Base-by-base conservation (phyloP, 768 basidiomycete genomes). In the Termitomyces sp. region DNA sequence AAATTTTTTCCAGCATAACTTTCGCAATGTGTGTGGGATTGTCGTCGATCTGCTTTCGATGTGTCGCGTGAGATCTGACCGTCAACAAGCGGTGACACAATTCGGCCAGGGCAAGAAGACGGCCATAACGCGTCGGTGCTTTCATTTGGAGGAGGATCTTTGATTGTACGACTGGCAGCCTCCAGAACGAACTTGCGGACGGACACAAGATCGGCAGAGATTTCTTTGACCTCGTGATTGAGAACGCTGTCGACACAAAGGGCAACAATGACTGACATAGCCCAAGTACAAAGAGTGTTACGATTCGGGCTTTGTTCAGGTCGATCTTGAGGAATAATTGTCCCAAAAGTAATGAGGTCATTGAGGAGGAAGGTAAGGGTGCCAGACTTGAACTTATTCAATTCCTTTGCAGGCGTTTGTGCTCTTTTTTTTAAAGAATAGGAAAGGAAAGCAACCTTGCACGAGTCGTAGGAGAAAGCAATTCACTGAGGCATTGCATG, bases 1-100 rank as follows among this genome's bases (percentile, higher is more conserved):
- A 95, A 68, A 91, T 92, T 77, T 98, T 98, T 79, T 99, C 97
- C 53, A 99, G 75, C 97, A 99, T 99, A 62, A 95, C 83, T 76
- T 98, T 98, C 23, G 96, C 94, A 55, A 98, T 82, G 61, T 97
- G 95, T 8, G 95, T 88, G 4, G 89, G 88, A n/a, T 81, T 81
- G 52, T 94, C 96, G 49, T 85, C 86, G 58, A 81, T 78, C 43
- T 79, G 76, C 63, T 81, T 85, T 48, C 85, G 77, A 56, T 83
- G 80, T 38, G 75, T 71, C 6, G 76, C 76, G 60, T 82, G 87
- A 71, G 89, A 86, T 32, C 89, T 84, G 26, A 91, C 88, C 1
- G 88, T 90, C 57, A 99, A 78, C 36, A 99, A 77, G 9, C 94
- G 89, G 72, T 92, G 84, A 67, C 92, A 92, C 30, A 99, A 77